Base-by-base conservation (phyloP, 345 rosid genomes). In the Dovyalis caffra region DNA sequence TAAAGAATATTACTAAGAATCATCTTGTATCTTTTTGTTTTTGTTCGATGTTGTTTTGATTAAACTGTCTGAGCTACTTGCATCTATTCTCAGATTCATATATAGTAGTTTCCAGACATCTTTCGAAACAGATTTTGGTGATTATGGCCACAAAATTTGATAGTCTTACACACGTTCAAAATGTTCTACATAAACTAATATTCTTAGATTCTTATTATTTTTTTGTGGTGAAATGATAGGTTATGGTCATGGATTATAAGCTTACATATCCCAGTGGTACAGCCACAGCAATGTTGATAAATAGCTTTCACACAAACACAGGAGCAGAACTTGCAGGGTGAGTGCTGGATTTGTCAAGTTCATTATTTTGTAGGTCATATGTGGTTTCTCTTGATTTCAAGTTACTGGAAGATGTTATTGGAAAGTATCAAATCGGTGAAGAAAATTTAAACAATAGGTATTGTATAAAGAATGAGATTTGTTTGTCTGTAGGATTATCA, bases 311-410 rank as follows among this genome's bases (percentile, higher is more conserved):
- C 85, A 89, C 95, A 53, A 84, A 86, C 80, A 70, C 86, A 37
- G 97, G 98, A 77, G 97, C 97, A 65, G 94, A 94, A 85, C 98
- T 94, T 79, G 97, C 98, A 15, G 87, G 91, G 98, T 94, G 79
- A 75, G 79, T 77, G 53, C 40, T 63, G 23, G 18, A 43, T 56
- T 21, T 62, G n/a, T 47, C 61, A 56, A 26, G 10, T 33, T 9
- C 31, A 8, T 72, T 18, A 15, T 73, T 65, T 66, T 26, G 12
- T 43, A 43, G 47, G 47, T 43, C 37, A 63, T 61, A 34, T 56
- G 26, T 49, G 12, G 65, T 74, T 78, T 60, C 40, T 31, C 21
- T 64, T 73, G 38, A 66, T 66, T n/a, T 64, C 25, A 63, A 37
- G 32, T 63, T 11, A 32, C 5, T 34, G 12, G 47, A 38, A 33